A percentile compares a stretch with the other conserved stretches of the same genome.
Evolutionary conservation across 179 eudicot genomes (phyloP).

Genomic region (Spinacia oleracea): DNA sequence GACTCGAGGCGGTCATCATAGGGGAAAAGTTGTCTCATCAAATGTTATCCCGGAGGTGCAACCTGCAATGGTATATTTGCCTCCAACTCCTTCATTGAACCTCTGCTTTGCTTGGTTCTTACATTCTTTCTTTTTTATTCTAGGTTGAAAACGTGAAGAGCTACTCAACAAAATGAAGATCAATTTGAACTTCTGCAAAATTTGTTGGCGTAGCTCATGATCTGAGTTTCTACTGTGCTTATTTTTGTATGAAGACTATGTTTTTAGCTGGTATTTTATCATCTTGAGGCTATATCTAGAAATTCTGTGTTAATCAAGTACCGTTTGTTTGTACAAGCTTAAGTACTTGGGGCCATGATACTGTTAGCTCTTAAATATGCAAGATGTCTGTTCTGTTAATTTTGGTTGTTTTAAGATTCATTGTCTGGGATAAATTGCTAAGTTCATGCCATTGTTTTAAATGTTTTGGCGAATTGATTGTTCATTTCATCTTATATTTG

Average conservation of each 20-base stretch:
- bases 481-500: background rate
- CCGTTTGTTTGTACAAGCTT: constrained; percentile 8
- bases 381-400: background rate
- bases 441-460: background rate
- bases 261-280: constrained; percentile 24
- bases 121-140: constrained; percentile 27
- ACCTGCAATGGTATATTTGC: constrained; percentile 76
- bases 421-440: background rate
- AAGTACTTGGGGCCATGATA: background rate
- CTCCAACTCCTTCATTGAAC: background rate
- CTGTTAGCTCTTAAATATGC: background rate
- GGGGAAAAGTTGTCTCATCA: constrained; percentile 81
- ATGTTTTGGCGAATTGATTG: background rate
- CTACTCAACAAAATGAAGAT: constrained; percentile 39
- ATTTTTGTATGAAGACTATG: constrained; percentile 16
- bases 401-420: background rate
- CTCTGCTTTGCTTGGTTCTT: constrained; percentile 15
- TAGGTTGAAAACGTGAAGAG: constrained; percentile 38
- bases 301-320: background rate
- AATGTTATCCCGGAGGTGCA: constrained; percentile 72
- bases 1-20: constrained; percentile 93
- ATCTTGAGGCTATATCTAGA: constrained; percentile 17
- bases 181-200: constrained; percentile 35
- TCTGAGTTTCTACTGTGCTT: constrained; percentile 25
- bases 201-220: constrained; percentile 42